Base-by-base conservation (phyloP, 495 filamentous ascomycete species). In the Astrothelium macrocarpum region DNA sequence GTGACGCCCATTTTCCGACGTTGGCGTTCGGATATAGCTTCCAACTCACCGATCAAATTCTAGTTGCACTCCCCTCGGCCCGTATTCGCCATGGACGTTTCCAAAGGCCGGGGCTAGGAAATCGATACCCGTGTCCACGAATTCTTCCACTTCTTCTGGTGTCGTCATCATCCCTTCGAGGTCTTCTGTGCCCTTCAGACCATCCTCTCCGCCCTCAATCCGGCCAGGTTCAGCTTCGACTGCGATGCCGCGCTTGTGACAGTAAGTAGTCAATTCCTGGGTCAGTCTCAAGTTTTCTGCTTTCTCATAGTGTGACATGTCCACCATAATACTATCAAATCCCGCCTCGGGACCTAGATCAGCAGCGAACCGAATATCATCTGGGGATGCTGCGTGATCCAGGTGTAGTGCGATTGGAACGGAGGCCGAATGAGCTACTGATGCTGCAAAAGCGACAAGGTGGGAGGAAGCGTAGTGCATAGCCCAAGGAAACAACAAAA, bases 151-250 rank as follows among this genome's bases (percentile, higher is more conserved):
- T 73, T 91, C 83, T 71, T 88, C 87, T 0, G 86, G 83, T 0
- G 84, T 90, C 16, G 89, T 93, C 67, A 91, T 68, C 53, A 90
- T 60, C 0, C 81, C 87, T 70, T 87, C 85, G n/a, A 91, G 71
- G 65, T 89, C 87, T 0, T 74, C 84, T 28, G 87, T 90, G 70
- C 90, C 87, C 2, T 83, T 80, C 28, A 93, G 82, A 0, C 89
- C 89, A 68, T 93, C 89, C 75, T 93, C 89, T 4, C 88, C 88
- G 45, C 89, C 89, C 71, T 89, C 87, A 65, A 93, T 91, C 2
- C 89, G 78, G 0, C 88, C 89, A 0, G 87, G 89, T 71, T 91
- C 88, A 0, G 88, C 89, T 71, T 91, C 88, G 3, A 85, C 84
- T 11, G 85, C 85, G 63, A 91, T 90, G 14, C 87, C 87, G 39